Evolutionary conservation across 148 eudicot species (phyloP).

Genomic region (Heliosperma pusillum): DNA sequence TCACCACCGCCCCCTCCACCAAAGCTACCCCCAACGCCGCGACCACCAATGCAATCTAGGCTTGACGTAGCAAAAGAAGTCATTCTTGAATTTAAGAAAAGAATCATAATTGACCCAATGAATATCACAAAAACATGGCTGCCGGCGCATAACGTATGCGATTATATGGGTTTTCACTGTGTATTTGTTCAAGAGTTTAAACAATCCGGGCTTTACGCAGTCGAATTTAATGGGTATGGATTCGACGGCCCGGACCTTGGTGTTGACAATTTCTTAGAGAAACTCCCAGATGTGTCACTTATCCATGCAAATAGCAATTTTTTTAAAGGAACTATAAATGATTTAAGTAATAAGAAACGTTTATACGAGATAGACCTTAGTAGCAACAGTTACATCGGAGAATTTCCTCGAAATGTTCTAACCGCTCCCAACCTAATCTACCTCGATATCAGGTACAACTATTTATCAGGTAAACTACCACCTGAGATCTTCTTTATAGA

Average conservation of each 20-base stretch:
- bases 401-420: constrained; percentile 35
- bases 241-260: constrained; percentile 22
- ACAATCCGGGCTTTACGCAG: background rate
- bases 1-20: background rate
- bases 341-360: constrained; percentile 19
- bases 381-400: constrained; percentile 34
- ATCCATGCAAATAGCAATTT: constrained; percentile 45
- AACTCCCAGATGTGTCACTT: constrained; percentile 24
- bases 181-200: background rate
- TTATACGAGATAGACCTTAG: constrained; percentile 50
- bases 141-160: constrained; percentile 20
- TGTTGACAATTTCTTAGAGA: constrained; percentile 18
- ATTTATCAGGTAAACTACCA: constrained; percentile 34
- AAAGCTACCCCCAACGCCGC: background rate
- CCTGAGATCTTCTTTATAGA: constrained; percentile 27
- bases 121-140: constrained; percentile 18
- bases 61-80: background rate
- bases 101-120: constrained; percentile 20
- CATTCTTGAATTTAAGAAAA: constrained; percentile 2
- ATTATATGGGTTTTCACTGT: constrained; percentile 30
- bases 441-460: constrained; percentile 45
- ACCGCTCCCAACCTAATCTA: constrained; percentile 23
- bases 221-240: constrained; percentile 29
- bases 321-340: constrained; percentile 25
- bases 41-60: background rate